Evolutionary conservation across 2,329 filamentous ascomycete genomes (phyloP), one percentile per base, ranked within the genome.

Genomic region (Fusarium tuaranense): DNA sequence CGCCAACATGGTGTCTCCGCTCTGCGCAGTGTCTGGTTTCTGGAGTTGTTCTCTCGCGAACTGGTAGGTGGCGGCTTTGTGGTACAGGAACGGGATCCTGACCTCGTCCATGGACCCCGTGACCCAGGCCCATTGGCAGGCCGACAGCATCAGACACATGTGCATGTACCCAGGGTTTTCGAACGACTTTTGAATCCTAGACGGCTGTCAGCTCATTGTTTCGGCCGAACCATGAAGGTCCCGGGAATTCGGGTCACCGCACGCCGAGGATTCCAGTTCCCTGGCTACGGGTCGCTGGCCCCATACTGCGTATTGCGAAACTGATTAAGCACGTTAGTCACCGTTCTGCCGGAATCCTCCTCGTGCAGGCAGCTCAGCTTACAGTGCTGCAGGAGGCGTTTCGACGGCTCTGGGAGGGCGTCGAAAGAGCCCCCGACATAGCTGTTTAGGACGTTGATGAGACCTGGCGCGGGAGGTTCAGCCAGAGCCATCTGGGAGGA

Each of bases 61-160:
- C 63, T 84, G 83, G 76, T 86, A 86, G 13, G 85, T 85, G 58
- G 85, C 84, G 30, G 85, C 80, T 72, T 87, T 87, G 76, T 86
- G 85, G 67, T 86, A 85, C 62, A 86, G 80, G 72, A 86, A 86
- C 13, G 85, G 84, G 25, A 86, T 80, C 72, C 83, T 82, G 73
- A 86, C 84, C 62, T 84, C 81, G 63, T 86, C 85, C 74, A 84
- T 82, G 62, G 84, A 84, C 34, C 85, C 85, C 3, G 83, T 86
- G 55, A 84, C 82, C 85, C 85, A 86, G 27, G 84, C 83, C 84
- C 84, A 86, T 62, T 86, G 85, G 62, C 85, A 82, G 27, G 84
- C 83, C 22, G 85, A 86, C 71, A 86, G 80, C 71, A 86, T 82
- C 58, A 86, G 76, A 27, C 84, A 85, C 72, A 84, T 85, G 71